A percentile compares a stretch with the other conserved stretches of the same genome.
These are phyloP conservation scores for Exophiala lecanii-corni DNA, from an alignment of 2,329 filamentous ascomycete species.

Conservation along the genomic window DNA sequence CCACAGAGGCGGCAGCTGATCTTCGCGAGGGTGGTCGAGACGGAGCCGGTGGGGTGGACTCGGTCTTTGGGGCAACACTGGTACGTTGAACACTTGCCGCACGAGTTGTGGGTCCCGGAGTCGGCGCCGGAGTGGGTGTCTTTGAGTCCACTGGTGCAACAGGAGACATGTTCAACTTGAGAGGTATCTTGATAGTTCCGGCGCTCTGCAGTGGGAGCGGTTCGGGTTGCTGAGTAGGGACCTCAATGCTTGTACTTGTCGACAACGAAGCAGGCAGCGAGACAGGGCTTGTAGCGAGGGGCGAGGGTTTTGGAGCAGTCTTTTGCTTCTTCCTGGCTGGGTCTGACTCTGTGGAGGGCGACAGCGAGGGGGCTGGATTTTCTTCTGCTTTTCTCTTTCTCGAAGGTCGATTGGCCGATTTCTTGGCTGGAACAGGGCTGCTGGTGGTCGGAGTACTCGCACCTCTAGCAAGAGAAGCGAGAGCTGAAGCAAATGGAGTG, in stretches of 20 bases:
- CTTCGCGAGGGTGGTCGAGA: constrained; percentile 28
- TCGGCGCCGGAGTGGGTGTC: constrained; percentile 18
- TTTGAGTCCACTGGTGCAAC: constrained; percentile 12
- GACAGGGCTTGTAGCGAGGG: constrained; percentile 31
- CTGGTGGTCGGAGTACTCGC: constrained; percentile 24
- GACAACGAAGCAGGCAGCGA: constrained; percentile 38
- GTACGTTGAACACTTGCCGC: constrained; percentile 20
- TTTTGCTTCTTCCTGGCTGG: constrained; percentile 36
- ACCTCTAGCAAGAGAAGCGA: constrained; percentile 26
- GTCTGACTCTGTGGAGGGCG: constrained; percentile 26
- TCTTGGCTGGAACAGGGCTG: constrained; percentile 25
- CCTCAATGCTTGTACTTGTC: constrained; percentile 26
- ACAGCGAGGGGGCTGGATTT: constrained; percentile 31
- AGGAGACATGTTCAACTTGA: constrained; percentile 24
- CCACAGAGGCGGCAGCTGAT: constrained; percentile 21
- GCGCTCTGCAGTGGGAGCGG: constrained; percentile 8
- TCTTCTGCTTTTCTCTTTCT: constrained; percentile 55
- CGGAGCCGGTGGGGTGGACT: constrained; percentile 25
- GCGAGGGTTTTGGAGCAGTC: constrained; percentile 30
- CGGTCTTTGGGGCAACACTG: constrained; percentile 24
- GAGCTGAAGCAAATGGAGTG: constrained; percentile 25
- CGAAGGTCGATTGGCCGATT: constrained; percentile 29
- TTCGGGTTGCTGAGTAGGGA: constrained; percentile 8
- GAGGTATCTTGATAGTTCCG: constrained; percentile 25
- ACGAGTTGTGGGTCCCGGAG: constrained; percentile 16